Percentiles rank a stretch among this genome's conserved stretches.
phyloP scores from a whole-genome alignment of 441 rosid species.

The Croton laevigatus region DNA sequence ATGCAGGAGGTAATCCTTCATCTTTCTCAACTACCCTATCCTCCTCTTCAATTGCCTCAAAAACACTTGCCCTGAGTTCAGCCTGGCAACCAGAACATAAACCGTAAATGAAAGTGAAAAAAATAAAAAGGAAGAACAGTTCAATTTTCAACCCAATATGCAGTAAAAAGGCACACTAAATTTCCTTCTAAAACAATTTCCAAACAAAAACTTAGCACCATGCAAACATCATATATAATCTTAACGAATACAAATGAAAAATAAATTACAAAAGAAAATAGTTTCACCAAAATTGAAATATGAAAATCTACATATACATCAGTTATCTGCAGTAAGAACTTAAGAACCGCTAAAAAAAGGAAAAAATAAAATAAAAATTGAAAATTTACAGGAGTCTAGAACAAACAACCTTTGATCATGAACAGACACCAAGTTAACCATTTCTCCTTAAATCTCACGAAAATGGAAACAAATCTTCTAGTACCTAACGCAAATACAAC shows the following conservation, averaged over 20 bases:
- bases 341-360: no score
- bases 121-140: background rate
- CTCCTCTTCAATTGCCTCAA: conserved; percentile 98
- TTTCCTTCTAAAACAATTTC: background rate
- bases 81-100: conserved; percentile 43
- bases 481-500: background rate
- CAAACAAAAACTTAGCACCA: background rate
- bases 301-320: no score
- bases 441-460: background rate
- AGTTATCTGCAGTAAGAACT: no score
- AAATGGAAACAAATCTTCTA: background rate
- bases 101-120: conserved; percentile 2
- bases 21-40: conserved; percentile 73
- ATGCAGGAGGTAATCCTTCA: conserved; percentile 80
- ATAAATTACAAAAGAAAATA: background rate
- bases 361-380: no score
- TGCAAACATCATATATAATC: background rate
- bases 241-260: background rate
- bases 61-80: conserved; percentile 95
- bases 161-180: background rate
- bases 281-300: no score
- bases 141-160: background rate
- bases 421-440: background rate
- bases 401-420: background rate
- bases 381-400: background rate